These are phyloP conservation scores for Neophaeococcomyces aloes DNA, from an alignment of 2,329 filamentous ascomycete genomes.

Conservation along the genomic window DNA sequence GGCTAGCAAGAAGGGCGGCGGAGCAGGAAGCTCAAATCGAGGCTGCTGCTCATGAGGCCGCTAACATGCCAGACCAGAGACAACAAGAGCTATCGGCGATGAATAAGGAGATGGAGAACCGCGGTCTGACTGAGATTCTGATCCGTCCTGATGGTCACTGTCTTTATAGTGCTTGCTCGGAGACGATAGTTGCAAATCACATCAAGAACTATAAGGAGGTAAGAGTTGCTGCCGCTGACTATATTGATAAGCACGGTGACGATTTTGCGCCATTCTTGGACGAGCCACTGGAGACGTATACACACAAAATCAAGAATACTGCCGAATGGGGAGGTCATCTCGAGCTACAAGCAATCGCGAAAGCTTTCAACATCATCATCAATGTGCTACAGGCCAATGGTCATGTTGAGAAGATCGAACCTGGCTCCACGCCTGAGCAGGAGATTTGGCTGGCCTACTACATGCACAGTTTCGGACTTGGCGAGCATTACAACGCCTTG, in stretches of 20 bases:
- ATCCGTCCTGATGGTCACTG: slow-evolving; percentile 91
- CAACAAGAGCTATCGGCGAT: slow-evolving; percentile 61
- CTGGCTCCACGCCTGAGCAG: slow-evolving; percentile 27
- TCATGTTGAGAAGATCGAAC: slow-evolving; percentile 62
- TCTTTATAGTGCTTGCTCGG: slow-evolving; percentile 81
- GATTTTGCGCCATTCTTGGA: slow-evolving; percentile 84
- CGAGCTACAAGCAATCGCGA: slow-evolving; percentile 75
- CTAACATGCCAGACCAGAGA: slow-evolving; percentile 61
- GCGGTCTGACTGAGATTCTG: slow-evolving; percentile 61
- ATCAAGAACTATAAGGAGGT: slow-evolving; percentile 51
- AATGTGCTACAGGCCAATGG: slow-evolving; percentile 76
- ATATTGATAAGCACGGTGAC: slow-evolving; percentile 61
- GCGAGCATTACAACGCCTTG: slow-evolving; percentile 95
- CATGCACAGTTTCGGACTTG: slow-evolving; percentile 81
- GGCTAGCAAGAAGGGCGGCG: slow-evolving; percentile 77
- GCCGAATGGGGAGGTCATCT: slow-evolving; percentile 95
- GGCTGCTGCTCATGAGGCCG: slow-evolving; percentile 65
- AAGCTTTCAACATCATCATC: slow-evolving; percentile 68
- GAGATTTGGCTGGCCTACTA: slow-evolving; percentile 89
- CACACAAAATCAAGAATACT: slow-evolving; percentile 67
- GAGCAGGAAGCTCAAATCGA: slow-evolving; percentile 62
- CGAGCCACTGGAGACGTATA: slow-evolving; percentile 63
- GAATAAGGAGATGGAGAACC: slow-evolving; percentile 52
- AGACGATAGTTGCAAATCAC: slow-evolving; percentile 51
- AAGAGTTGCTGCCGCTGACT: slow-evolving; percentile 61